These are phyloP conservation scores for Phaffia tasmanica DNA, from an alignment of 768 basidiomycete species.

Conservation along the genomic window DNA sequence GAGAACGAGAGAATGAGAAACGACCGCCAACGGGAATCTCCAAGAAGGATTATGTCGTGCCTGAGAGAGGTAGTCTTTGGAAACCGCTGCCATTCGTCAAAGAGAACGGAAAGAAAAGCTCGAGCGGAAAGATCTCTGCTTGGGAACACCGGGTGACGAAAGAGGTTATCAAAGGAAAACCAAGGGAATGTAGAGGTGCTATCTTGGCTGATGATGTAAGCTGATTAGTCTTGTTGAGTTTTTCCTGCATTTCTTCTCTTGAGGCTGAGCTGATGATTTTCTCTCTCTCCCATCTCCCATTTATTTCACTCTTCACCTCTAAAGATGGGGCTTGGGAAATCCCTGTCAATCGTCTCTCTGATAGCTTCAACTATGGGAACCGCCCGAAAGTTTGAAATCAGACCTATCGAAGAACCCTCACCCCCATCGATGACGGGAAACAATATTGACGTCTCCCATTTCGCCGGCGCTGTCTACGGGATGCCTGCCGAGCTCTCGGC, in stretches of 20 bases:
- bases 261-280: not conserved
- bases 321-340: conserved; percentile 97
- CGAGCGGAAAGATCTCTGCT: conserved; percentile 43
- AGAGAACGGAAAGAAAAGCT: conserved; percentile 36
- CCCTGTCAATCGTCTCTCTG: conserved; percentile 86
- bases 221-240: conserved; percentile 26
- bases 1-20: conserved; percentile 60
- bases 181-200: conserved; percentile 56
- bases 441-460: conserved; percentile 45
- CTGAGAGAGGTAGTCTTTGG: conserved; percentile 26
- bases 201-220: conserved; percentile 95
- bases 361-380: conserved; percentile 72
- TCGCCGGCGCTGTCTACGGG: conserved; percentile 69
- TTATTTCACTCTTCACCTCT: not conserved
- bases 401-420: conserved; percentile 41
- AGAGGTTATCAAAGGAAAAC: conserved; percentile 50
- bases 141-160: conserved; percentile 83
- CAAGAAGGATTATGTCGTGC: conserved; percentile 12
- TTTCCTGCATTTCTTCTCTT: not conserved
- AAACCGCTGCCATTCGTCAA: conserved; percentile 22
- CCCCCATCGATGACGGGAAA: conserved; percentile 20
- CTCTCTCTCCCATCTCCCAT: not conserved
- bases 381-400: conserved; percentile 54
- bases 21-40: conserved; percentile 31
- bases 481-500: conserved; percentile 48